Evolutionary conservation across 306 rosid genomes (phyloP).

Genomic region (Quercus ilex): DNA sequence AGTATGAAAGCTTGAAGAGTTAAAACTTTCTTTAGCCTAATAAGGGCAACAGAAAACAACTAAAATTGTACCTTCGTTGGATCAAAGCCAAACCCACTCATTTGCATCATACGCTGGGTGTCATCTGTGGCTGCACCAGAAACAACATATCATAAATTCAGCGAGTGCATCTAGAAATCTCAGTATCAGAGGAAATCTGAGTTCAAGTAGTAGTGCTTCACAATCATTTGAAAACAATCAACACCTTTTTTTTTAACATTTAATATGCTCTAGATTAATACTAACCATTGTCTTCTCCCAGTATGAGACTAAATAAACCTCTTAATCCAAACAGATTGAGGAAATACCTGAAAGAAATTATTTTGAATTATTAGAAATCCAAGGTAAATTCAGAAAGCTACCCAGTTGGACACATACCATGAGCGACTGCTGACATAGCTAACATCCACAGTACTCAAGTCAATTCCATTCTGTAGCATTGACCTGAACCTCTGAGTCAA

Average conservation of each 20-base stretch:
- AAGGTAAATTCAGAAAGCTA: neutral
- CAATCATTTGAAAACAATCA: neutral
- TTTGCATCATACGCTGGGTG: conserved; percentile 98
- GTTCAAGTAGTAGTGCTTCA: neutral
- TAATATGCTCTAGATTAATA: conserved; percentile 9
- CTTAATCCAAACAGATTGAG: conserved; percentile 95
- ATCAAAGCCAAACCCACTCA: conserved; percentile 96
- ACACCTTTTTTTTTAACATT: neutral
- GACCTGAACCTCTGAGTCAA: conserved; percentile 96
- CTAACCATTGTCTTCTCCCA: conserved; percentile 99
- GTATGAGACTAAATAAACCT: conserved; percentile 96
- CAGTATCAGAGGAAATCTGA: neutral
- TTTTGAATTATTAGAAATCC: conserved; percentile 8
- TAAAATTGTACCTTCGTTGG: conserved; percentile 72
- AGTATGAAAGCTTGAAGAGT: conserved; percentile 1
- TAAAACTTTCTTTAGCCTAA: conserved; percentile 4
- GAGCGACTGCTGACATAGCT: conserved; percentile 99
- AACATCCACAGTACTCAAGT: conserved; percentile 98
- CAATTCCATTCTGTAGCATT: conserved; percentile 97
- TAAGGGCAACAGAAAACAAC: conserved; percentile 7
- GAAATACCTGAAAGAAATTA: conserved; percentile 68
- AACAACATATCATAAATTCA: conserved; percentile 19
- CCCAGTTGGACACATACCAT: conserved; percentile 47
- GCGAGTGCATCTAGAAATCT: conserved; percentile 6
- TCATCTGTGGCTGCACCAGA: conserved; percentile 84